Conservation (phyloP, 2,329 filamentous ascomycete genomes). For the Stagonosporopsis vannaccii region DNA sequence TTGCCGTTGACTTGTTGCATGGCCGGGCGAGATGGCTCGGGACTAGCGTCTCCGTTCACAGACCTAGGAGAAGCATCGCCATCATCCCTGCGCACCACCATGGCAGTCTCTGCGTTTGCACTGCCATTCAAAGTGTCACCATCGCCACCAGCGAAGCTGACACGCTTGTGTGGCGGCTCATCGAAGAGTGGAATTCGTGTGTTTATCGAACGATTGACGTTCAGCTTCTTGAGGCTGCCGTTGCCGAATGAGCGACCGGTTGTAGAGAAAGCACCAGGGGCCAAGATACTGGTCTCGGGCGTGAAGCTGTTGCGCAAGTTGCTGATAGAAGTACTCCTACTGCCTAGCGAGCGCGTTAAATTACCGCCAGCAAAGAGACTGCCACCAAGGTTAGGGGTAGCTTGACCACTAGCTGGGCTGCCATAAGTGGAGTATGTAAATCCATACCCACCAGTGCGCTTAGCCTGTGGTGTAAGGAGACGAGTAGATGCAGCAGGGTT, state of each 20-base stretch:
- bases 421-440: constrained; percentile 94
- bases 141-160: constrained; percentile 79
- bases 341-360: constrained; percentile 75
- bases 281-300: constrained; percentile 83
- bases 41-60: constrained; percentile 49
- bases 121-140: constrained; percentile 53
- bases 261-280: constrained; percentile 83
- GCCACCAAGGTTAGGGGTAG: constrained; percentile 72
- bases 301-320: constrained; percentile 84
- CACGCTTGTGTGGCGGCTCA: constrained; percentile 67
- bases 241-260: constrained; percentile 53
- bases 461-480: constrained; percentile 78
- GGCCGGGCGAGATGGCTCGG: constrained; percentile 60
- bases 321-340: constrained; percentile 82
- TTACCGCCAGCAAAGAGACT: constrained; percentile 59
- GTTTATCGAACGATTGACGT: constrained; percentile 87
- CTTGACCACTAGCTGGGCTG: constrained; percentile 69
- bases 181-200: constrained; percentile 69
- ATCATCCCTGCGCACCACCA: constrained; percentile 60
- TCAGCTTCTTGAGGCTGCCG: constrained; percentile 81
- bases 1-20: constrained; percentile 77
- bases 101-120: constrained; percentile 55
- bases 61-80: constrained; percentile 62
- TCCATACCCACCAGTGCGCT: constrained; percentile 76
- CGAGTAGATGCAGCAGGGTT: constrained; percentile 81